Evolutionary conservation across 2,329 filamentous ascomycete species (phyloP).

Genomic region (Fusarium subtropicale): DNA sequence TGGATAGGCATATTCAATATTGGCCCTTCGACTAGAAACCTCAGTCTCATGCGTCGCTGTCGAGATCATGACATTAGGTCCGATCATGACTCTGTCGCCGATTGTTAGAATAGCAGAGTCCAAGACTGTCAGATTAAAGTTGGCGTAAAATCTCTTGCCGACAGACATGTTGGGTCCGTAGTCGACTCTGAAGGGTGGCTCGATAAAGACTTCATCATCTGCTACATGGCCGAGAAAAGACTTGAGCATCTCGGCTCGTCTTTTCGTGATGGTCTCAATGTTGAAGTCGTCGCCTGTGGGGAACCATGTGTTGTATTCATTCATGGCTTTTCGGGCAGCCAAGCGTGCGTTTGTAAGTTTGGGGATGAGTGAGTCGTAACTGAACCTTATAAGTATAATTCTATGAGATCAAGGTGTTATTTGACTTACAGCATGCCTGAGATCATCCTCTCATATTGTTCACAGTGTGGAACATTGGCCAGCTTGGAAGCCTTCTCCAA

Average conservation of each 20-base stretch:
- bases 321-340: conserved; percentile 61
- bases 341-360: conserved; percentile 59
- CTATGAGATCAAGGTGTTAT: fast-evolving
- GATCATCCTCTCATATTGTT: conserved; percentile 74
- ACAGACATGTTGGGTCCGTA: conserved; percentile 71
- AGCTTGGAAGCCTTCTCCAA: conserved; percentile 47
- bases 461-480: conserved; percentile 65
- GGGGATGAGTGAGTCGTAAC: conserved; percentile 60
- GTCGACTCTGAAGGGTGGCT: conserved; percentile 69
- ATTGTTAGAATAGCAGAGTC: conserved; percentile 65
- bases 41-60: conserved; percentile 65
- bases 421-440: conserved; percentile 66
- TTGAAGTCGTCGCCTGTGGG: conserved; percentile 50
- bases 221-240: conserved; percentile 57
- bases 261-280: conserved; percentile 36
- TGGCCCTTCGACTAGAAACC: conserved; percentile 58
- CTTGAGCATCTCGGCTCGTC: conserved; percentile 52
- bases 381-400: conserved; percentile 13
- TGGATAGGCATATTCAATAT: conserved; percentile 61
- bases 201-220: conserved; percentile 64
- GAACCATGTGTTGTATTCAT: conserved; percentile 65
- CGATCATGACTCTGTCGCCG: conserved; percentile 63
- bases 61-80: conserved; percentile 64
- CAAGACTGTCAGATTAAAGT: conserved; percentile 63
- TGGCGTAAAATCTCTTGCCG: conserved; percentile 68